These are phyloP conservation scores for Zasmidium angulare DNA, from an alignment of 2,329 filamentous ascomycete species.

Conservation along the genomic window DNA sequence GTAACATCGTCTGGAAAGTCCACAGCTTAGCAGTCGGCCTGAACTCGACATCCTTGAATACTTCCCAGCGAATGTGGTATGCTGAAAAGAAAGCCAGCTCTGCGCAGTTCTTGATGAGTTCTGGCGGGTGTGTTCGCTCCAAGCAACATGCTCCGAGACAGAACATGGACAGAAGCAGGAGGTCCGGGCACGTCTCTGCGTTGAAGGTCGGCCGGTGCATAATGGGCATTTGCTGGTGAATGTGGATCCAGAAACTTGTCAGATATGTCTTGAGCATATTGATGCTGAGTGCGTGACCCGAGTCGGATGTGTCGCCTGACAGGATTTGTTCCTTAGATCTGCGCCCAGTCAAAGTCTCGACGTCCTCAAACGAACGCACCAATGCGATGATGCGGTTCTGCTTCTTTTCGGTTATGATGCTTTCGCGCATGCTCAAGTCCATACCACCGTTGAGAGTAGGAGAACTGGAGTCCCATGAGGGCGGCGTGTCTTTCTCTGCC, in stretches of 20 bases:
- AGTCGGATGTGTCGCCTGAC: conserved; percentile 70
- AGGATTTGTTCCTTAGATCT: conserved; percentile 75
- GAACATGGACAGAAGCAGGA: conserved; percentile 85
- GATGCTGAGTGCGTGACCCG: conserved; percentile 69
- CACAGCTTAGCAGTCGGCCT: conserved; percentile 90
- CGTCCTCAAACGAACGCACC: conserved; percentile 77
- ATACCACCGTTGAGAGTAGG: conserved; percentile 41
- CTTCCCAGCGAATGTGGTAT: conserved; percentile 92
- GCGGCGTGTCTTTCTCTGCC: conserved; percentile 13
- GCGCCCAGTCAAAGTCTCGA: conserved; percentile 69
- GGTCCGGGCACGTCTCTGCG: conserved; percentile 79
- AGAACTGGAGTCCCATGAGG: conserved; percentile 8
- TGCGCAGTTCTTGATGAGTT: conserved; percentile 72
- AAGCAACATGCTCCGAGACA: conserved; percentile 87
- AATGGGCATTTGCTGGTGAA: conserved; percentile 91
- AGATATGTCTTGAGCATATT: conserved; percentile 97
- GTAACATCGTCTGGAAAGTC: conserved; percentile 87
- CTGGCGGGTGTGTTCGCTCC: conserved; percentile 75
- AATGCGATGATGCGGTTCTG: conserved; percentile 74
- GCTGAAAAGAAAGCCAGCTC: conserved; percentile 86
- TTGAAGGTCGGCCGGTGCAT: conserved; percentile 92
- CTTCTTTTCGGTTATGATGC: conserved; percentile 82
- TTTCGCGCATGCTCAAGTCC: conserved; percentile 76
- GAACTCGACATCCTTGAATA: conserved; percentile 89
- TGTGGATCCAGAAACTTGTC: conserved; percentile 89